Evolutionary conservation across 192 early-diverging fungal species (phyloP), one percentile per base, ranked within the genome.

Genomic region (Obelidium mucronatum): DNA sequence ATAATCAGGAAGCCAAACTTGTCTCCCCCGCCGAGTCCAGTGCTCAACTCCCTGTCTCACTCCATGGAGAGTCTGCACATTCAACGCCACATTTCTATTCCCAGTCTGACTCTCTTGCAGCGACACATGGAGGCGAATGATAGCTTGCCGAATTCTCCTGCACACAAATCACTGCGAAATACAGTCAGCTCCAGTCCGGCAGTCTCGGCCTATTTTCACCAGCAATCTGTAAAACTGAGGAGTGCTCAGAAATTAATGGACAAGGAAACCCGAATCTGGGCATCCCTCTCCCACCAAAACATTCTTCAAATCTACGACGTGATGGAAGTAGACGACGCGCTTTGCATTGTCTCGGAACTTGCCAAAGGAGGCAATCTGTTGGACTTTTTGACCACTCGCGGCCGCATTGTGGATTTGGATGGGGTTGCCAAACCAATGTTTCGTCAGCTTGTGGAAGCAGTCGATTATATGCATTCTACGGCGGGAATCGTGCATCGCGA

Each of bases 401-500:
- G 78, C 28, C 37, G 24, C 1, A 22, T 35, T 31, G 11, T 35
- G 30, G n/a, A n/a, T 22, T 37, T 13, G 60, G 90, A 94, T 76
- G 70, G 66, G 39, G 37, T 83, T 30, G 90, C 87, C 0, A 70
- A 80, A 13, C 71, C 53, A 26, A 80, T 96, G 52, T 94, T 99
- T 76, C 80, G 80, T 3, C 94, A 97, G 80, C 55, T 97, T 4
- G 91, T 86, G 1, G 78, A 84, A 6, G 94, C 91, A 19, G 80
- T 99, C 0, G 74, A 84, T 1, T 97, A 98, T 78, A 62, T 97
- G 59, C 97, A 98, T 77, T 62, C 84, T 48, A 81, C 87, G 62
- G 85, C 89, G 35, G 89, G 91, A 36, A 83, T 94, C 53, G 89
- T 89, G 2, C 97, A 98, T 77, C 90, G 93, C 28, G 97, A 98